Conservation (phyloP, 1,139 yeast species). For the Geotrichum histeridarum region DNA sequence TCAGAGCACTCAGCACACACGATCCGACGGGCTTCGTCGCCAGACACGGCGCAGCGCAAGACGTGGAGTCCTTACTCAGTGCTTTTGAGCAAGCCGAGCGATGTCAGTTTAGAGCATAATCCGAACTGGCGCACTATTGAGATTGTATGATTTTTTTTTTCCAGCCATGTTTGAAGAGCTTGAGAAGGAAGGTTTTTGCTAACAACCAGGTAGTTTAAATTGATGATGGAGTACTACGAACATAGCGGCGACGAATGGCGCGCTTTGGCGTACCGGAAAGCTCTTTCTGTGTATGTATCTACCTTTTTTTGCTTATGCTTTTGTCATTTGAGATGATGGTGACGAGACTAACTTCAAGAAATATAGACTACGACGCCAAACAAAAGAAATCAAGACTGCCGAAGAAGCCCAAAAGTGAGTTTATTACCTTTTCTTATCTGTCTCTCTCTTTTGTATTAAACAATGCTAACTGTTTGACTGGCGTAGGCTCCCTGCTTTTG, state of each 20-base stretch:
- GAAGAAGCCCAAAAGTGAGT: constrained; percentile 37
- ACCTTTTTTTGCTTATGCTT: no score
- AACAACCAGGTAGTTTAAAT: constrained; percentile 20
- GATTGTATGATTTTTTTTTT: constrained; percentile 34
- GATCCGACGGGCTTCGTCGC: neutral
- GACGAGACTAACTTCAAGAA: constrained; percentile 26
- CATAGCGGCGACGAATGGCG: constrained; percentile 43
- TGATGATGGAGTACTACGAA: constrained; percentile 41
- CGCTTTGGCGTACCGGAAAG: constrained; percentile 46
- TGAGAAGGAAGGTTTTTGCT: neutral
- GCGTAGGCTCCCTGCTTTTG: constrained; percentile 42
- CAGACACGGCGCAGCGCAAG: no score
- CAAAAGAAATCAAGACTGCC: constrained; percentile 36
- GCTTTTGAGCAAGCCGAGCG: constrained; percentile 10
- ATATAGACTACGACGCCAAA: constrained; percentile 19
- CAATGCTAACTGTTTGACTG: neutral
- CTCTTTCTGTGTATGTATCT: constrained; percentile 37
- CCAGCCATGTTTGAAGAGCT: neutral
- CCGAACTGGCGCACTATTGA: constrained; percentile 41
- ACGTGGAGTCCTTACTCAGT: constrained; percentile 3
- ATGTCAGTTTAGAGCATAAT: constrained; percentile 14
- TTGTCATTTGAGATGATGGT: no score
- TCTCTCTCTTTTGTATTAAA: neutral
- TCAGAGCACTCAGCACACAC: neutral
- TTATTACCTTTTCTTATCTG: neutral